Conservation (phyloP, 2,329 filamentous ascomycete genomes). For the Escovopsis weberi region DNA sequence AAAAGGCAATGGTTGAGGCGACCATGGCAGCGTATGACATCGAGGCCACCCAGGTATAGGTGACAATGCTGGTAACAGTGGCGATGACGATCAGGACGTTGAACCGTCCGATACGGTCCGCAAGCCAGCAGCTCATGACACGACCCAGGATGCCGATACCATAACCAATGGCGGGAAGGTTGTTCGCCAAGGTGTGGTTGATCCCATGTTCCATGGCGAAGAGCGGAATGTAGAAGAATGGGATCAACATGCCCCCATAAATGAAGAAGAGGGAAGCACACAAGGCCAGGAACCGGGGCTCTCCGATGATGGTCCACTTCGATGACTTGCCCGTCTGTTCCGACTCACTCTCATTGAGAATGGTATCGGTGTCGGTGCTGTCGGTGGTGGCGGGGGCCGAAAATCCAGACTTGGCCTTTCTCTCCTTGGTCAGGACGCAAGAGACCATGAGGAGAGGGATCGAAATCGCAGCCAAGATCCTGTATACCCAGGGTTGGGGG, state of each 20-base stretch:
- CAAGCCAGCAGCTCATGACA: conserved; percentile 35
- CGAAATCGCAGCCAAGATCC: conserved; percentile 10
- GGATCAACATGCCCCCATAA: conserved; percentile 16
- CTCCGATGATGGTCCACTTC: conserved; percentile 13
- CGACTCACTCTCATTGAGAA: conserved; percentile 1
- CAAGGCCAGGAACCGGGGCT: conserved; percentile 11
- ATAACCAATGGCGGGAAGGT: conserved; percentile 48
- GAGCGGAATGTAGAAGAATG: conserved; percentile 24
- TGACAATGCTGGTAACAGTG: conserved; percentile 12
- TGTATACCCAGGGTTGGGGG: conserved; percentile 8
- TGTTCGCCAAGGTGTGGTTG: conserved; percentile 37
- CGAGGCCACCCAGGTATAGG: conserved; percentile 18
- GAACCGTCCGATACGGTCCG: conserved; percentile 35
- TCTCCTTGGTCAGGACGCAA: conserved; percentile 16
- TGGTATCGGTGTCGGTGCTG: conserved; percentile 4
- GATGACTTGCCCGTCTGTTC: neutral
- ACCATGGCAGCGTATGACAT: conserved; percentile 7
- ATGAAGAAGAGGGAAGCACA: conserved; percentile 13
- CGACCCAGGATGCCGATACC: conserved; percentile 38
- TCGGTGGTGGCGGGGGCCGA: conserved; percentile 5
- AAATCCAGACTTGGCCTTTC: conserved; percentile 6
- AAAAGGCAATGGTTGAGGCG: conserved; percentile 14
- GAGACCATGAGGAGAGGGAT: conserved; percentile 13
- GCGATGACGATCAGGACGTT: conserved; percentile 23
- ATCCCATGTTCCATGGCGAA: conserved; percentile 36